Evolutionary conservation across 306 rosid genomes (phyloP), one percentile per base, ranked within the genome.

Genomic region (Hippophae tibetana): DNA sequence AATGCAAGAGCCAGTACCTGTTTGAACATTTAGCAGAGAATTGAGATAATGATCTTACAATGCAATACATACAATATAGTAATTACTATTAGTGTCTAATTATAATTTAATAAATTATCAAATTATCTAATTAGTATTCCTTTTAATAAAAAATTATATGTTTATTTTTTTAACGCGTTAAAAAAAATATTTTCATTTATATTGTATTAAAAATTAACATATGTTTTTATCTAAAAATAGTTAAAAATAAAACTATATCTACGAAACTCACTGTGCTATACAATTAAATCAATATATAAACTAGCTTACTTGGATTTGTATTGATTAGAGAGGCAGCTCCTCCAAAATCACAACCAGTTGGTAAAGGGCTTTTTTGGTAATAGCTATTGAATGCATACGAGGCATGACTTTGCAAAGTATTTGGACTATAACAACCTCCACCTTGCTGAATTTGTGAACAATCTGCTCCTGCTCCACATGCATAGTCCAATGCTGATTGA

Each of bases 291-390:
- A 18, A 18, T 18, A 18, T 18, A 18, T 18, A 18, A 18, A 18
- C 86, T n/a, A n/a, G n/a, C n/a, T 67, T 78, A 92, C 99, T 92
- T 42, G 99, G 97, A 69, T 86, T 92, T 73, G 81, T 48, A 64
- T 13, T 69, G 55, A 81, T 84, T 61, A 82, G 6, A 48, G 81
- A 68, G 44, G 97, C 99, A 64, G 71, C 9, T 45, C 99, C 96
- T 56, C 95, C 94, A 68, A 92, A 92, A 55, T 92, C 95, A 52
- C 99, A 92, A 72, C 96, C 86, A 41, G 95, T 84, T 2, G 95
- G 54, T 0, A 71, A 71, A 7, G 95, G 97, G 63, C 86, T 83
- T 85, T 84, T 92, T 52, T 84, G 86, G 69, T 81, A 92, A 67
- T 88, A 92, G 66, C 77, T 72, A 52, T 92, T 92, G 82, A 92